phyloP scores from a whole-genome alignment of 371 early-diverging fungal species.

The Gilbertella persicaria region DNA sequence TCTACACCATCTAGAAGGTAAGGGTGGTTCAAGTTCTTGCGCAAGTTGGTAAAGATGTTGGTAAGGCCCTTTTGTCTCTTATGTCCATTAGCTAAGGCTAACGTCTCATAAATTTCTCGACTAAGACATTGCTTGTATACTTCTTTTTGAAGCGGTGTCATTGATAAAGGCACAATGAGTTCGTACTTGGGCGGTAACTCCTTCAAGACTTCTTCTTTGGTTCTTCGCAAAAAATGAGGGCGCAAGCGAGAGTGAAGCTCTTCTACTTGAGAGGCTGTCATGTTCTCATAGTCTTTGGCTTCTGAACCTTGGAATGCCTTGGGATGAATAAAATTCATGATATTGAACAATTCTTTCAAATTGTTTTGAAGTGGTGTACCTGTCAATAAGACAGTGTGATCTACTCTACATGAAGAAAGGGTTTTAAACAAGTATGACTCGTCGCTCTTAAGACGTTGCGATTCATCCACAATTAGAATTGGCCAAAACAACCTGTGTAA shows the following conservation, averaged over 20 bases:
- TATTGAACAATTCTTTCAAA: constrained; percentile 67
- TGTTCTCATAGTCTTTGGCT: constrained; percentile 56
- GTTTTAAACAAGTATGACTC: constrained; percentile 65
- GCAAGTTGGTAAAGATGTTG: constrained; percentile 67
- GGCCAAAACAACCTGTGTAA: constrained; percentile 54
- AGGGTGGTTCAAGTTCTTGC: constrained; percentile 79
- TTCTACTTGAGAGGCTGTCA: constrained; percentile 41
- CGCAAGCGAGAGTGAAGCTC: constrained; percentile 49
- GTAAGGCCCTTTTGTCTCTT: constrained; percentile 34
- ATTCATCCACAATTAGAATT: constrained; percentile 82
- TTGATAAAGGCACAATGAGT: constrained; percentile 78
- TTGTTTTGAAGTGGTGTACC: constrained; percentile 85
- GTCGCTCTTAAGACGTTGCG: constrained; percentile 87
- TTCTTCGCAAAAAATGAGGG: constrained; percentile 92
- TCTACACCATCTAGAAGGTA: constrained; percentile 65
- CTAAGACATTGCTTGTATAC: constrained; percentile 77
- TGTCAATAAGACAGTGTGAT: constrained; percentile 74
- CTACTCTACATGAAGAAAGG: constrained; percentile 51
- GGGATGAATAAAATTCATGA: constrained; percentile 80
- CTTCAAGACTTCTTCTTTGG: constrained; percentile 84
- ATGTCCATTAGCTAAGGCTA: constrained; percentile 27
- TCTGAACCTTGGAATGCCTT: constrained; percentile 48
- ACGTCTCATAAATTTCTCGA: constrained; percentile 42
- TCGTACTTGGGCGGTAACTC: constrained; percentile 90
- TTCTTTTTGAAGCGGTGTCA: constrained; percentile 79